These are phyloP conservation scores for Populus simonii DNA, from an alignment of 345 rosid species.

Conservation along the genomic window DNA sequence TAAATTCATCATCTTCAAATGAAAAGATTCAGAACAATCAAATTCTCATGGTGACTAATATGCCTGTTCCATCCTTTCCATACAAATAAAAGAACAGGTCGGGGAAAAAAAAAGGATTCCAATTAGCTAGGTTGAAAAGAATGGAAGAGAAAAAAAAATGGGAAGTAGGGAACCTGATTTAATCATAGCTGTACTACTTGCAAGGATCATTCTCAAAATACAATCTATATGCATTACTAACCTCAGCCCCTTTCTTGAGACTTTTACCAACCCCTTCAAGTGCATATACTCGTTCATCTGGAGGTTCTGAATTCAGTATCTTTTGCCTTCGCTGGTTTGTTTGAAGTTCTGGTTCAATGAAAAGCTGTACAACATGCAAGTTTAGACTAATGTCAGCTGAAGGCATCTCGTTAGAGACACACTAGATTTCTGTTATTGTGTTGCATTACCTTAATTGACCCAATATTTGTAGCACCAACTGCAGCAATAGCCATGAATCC, in stretches of 20 bases:
- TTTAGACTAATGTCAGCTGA: neutral
- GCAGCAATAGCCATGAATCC: constrained; percentile 94
- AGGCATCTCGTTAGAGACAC: neutral
- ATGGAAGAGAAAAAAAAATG: neutral
- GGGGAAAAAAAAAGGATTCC: neutral
- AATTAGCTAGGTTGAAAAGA: neutral
- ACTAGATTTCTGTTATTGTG: neutral
- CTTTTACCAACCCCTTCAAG: constrained; percentile 67
- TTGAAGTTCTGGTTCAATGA: constrained; percentile 73
- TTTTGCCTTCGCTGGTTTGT: constrained; percentile 76
- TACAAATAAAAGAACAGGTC: neutral
- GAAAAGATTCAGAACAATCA: neutral
- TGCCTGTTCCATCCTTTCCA: neutral
- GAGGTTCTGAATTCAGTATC: constrained; percentile 53
- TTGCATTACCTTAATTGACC: constrained; percentile 68
- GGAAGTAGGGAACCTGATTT: neutral
- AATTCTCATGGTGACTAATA: neutral
- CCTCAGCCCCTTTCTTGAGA: constrained; percentile 87
- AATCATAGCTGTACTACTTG: neutral
- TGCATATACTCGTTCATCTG: constrained; percentile 66
- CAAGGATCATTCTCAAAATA: neutral
- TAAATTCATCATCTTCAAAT: neutral
- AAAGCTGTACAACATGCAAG: constrained; percentile 51
- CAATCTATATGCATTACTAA: constrained; percentile 25
- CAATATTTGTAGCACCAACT: constrained; percentile 90